These are phyloP conservation scores for Wickerhamiella spandovensis DNA, from an alignment of 805 yeast species.

Conservation along the genomic window DNA sequence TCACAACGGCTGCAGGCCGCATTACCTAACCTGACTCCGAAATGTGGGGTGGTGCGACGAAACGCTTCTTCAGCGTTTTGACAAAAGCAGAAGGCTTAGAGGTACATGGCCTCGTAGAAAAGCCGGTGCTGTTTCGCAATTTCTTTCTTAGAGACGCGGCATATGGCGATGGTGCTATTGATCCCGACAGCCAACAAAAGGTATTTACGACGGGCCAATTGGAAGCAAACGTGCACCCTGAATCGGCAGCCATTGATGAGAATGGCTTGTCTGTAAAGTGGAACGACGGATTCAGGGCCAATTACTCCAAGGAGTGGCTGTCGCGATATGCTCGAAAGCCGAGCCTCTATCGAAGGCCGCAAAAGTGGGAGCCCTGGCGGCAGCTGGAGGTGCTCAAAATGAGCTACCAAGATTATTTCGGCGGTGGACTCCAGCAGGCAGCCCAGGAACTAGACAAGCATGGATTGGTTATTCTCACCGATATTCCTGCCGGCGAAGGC, in stretches of 20 bases:
- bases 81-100: not conserved
- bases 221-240: not conserved
- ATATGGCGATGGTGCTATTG: slow-evolving; percentile 32
- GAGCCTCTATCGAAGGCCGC: slow-evolving; percentile 19
- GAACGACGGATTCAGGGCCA: slow-evolving; percentile 33
- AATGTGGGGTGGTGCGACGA: not conserved
- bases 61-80: not conserved
- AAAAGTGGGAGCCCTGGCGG: slow-evolving; percentile 4
- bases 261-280: slow-evolving; percentile 32
- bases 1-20: too few relatives aligned
- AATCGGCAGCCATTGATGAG: slow-evolving; percentile 16
- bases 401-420: slow-evolving; percentile 31
- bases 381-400: slow-evolving; percentile 22
- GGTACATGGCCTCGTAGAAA: slow-evolving; percentile 1
- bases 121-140: slow-evolving; percentile 12
- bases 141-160: slow-evolving; percentile 56
- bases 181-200: slow-evolving; percentile 45
- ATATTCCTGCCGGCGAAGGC: slow-evolving; percentile 34
- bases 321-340: slow-evolving; percentile 27
- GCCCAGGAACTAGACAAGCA: slow-evolving; percentile 36
- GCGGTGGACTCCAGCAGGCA: slow-evolving; percentile 25
- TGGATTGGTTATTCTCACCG: slow-evolving; percentile 45
- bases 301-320: slow-evolving; percentile 36
- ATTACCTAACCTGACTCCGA: not conserved
- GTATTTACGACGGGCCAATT: slow-evolving; percentile 44